phyloP scores from a whole-genome alignment of 192 early-diverging fungal species.

The Pilaira anomala region DNA sequence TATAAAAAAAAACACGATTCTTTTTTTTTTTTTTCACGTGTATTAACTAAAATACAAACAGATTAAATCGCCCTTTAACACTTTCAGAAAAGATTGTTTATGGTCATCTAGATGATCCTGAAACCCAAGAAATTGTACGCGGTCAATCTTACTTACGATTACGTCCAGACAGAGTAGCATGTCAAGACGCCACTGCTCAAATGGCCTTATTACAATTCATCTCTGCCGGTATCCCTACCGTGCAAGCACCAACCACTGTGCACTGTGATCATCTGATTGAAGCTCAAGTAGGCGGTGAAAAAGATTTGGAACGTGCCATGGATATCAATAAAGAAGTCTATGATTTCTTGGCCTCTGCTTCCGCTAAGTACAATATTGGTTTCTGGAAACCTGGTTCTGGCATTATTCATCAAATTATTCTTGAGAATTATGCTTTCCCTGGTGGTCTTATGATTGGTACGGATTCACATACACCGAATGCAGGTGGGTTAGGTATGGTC shows the following conservation, averaged over 20 bases:
- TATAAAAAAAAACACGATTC: constrained; percentile 4
- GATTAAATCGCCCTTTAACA: constrained; percentile 87
- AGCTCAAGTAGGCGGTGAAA: constrained; percentile 78
- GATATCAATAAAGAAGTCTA: constrained; percentile 94
- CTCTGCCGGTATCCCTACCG: constrained; percentile 84
- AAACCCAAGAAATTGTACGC: constrained; percentile 90
- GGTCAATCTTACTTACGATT: constrained; percentile 92
- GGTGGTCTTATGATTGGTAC: constrained; percentile 97
- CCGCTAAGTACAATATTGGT: constrained; percentile 89
- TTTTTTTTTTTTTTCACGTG: constrained; percentile 4
- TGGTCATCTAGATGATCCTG: constrained; percentile 94
- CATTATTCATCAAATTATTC: constrained; percentile 94
- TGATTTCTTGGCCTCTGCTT: constrained; percentile 79
- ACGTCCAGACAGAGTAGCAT: constrained; percentile 97
- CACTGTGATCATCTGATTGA: constrained; percentile 99
- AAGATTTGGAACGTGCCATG: constrained; percentile 80
- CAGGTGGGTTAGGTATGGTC: constrained; percentile 93
- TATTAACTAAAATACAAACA: constrained; percentile 26
- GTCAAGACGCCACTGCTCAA: constrained; percentile 98
- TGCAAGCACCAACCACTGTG: constrained; percentile 88
- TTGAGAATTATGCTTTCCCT: constrained; percentile 98
- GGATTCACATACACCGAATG: constrained; percentile 98
- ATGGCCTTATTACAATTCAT: constrained; percentile 98
- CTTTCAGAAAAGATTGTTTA: constrained; percentile 98
- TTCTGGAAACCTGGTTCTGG: constrained; percentile 97